phyloP scores from a whole-genome alignment of 352 stramenopile genomes.

The Thalassiosira oceanica region DNA sequence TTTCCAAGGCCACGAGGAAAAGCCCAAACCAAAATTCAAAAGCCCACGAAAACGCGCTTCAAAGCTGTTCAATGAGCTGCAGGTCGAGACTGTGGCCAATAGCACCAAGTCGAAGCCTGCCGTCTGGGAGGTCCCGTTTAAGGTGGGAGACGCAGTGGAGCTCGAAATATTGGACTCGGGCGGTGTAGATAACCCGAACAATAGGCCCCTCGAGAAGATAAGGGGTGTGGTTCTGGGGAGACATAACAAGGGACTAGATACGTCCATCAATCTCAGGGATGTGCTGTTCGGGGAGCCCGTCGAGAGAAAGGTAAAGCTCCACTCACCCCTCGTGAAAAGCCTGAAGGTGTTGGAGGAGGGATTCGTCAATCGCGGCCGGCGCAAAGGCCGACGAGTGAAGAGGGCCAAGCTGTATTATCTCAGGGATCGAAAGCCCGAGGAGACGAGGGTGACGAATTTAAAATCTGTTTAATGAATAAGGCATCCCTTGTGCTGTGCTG shows the following conservation, averaged over 20 bases:
- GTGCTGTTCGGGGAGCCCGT: slow-evolving; percentile 71
- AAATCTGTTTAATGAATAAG: too few relatives aligned
- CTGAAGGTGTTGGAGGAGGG: slow-evolving; percentile 71
- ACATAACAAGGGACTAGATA: slow-evolving; percentile 60
- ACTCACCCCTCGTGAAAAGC: slow-evolving; percentile 69
- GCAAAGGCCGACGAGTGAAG: slow-evolving; percentile 74
- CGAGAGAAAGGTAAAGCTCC: slow-evolving; percentile 70
- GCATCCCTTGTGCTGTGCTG: too few relatives aligned
- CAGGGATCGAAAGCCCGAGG: slow-evolving; percentile 62
- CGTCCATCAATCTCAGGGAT: slow-evolving; percentile 66
- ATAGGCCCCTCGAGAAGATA: slow-evolving; percentile 63
- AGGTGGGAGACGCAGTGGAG: slow-evolving; percentile 77
- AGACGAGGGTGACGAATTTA: too few relatives aligned
- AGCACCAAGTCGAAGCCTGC: slow-evolving; percentile 44
- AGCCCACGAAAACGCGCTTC: slow-evolving; percentile 69
- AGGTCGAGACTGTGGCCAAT: slow-evolving; percentile 48
- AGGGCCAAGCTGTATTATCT: slow-evolving; percentile 78
- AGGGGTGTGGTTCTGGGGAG: slow-evolving; percentile 70
- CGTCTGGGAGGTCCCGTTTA: slow-evolving; percentile 57
- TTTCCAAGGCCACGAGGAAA: slow-evolving; percentile 45
- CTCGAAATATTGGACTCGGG: slow-evolving; percentile 56
- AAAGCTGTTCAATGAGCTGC: slow-evolving; percentile 56
- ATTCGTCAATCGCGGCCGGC: slow-evolving; percentile 73
- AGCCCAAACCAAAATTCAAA: slow-evolving; percentile 68
- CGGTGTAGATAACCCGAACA: slow-evolving; percentile 47